phyloP scores from a whole-genome alignment of 2,329 filamentous ascomycete genomes.

The Botryosphaeria dothidea region DNA sequence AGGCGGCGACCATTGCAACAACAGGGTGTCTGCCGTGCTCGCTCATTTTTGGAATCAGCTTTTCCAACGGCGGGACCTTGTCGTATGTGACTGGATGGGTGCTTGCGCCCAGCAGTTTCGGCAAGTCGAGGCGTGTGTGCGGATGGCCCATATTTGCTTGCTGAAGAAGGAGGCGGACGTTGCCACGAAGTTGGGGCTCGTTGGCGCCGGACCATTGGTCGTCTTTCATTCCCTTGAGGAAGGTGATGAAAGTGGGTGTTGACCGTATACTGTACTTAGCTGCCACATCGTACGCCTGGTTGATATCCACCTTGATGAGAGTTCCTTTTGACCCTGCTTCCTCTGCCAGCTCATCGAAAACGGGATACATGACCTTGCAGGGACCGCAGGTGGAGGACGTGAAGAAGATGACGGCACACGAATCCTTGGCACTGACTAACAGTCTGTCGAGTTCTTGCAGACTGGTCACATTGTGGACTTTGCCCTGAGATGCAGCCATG shows the following conservation, averaged over 20 bases:
- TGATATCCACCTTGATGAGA: slow-evolving; percentile 83
- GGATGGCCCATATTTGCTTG: slow-evolving; percentile 76
- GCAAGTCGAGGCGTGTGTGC: slow-evolving; percentile 70
- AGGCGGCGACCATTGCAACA: slow-evolving; percentile 66
- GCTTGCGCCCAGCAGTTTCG: slow-evolving; percentile 65
- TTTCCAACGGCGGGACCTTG: slow-evolving; percentile 80
- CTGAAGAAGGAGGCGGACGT: slow-evolving; percentile 71
- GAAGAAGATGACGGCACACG: slow-evolving; percentile 85
- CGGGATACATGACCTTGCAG: slow-evolving; percentile 79
- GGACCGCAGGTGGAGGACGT: slow-evolving; percentile 84
- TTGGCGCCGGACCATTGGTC: slow-evolving; percentile 82
- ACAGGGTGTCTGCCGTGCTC: slow-evolving; percentile 57
- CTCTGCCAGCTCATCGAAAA: slow-evolving; percentile 76
- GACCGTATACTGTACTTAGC: slow-evolving; percentile 68
- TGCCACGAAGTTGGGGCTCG: slow-evolving; percentile 57
- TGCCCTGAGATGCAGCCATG: slow-evolving; percentile 34
- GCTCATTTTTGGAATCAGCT: slow-evolving; percentile 78
- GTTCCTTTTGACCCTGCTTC: slow-evolving; percentile 68
- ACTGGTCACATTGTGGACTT: slow-evolving; percentile 63
- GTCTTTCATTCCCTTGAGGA: slow-evolving; percentile 72
- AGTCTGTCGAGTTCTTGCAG: slow-evolving; percentile 62
- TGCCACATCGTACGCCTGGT: slow-evolving; percentile 63
- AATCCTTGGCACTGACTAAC: slow-evolving; percentile 60
- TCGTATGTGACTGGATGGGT: slow-evolving; percentile 69
- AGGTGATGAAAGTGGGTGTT: slow-evolving; percentile 89